These are phyloP conservation scores for Dryas alaskensis DNA, from an alignment of 306 rosid species.

Conservation along the genomic window DNA sequence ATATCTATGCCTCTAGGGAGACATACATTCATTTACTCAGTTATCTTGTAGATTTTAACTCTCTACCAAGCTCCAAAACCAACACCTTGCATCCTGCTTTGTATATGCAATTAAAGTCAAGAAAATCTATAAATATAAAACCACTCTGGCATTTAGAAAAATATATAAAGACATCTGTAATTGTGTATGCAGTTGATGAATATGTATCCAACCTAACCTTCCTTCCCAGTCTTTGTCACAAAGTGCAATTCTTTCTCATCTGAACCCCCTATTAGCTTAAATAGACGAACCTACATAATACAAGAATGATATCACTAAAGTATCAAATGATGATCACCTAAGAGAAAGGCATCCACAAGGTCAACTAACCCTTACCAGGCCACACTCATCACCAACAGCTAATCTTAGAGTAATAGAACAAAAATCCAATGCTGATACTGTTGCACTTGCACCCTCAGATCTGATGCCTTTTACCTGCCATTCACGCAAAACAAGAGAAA, in stretches of 20 bases:
- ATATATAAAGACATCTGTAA: conserved; percentile 15
- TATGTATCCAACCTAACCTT: conserved; percentile 45
- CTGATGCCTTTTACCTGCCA: conserved; percentile 55
- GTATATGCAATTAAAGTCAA: conserved; percentile 4
- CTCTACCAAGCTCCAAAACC: conserved; percentile 4
- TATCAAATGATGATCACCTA: conserved; percentile 23
- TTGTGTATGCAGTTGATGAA: background rate
- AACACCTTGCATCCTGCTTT: conserved; percentile 7
- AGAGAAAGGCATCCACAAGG: conserved; percentile 14
- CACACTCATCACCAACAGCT: conserved; percentile 67
- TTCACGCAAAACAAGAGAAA: conserved; percentile 28
- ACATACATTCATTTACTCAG: background rate
- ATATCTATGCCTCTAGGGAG: background rate
- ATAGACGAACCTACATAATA: conserved; percentile 64
- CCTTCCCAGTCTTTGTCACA: conserved; percentile 58
- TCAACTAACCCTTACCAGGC: conserved; percentile 52
- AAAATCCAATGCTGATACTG: conserved; percentile 70
- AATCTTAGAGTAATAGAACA: conserved; percentile 53
- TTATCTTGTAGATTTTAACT: background rate
- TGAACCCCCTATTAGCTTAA: conserved; percentile 47
- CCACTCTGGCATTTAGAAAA: conserved; percentile 15
- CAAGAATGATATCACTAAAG: conserved; percentile 25
- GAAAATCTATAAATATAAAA: background rate
- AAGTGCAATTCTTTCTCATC: conserved; percentile 40
- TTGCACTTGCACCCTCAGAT: conserved; percentile 37